phyloP scores from a whole-genome alignment of 169 alveolate genomes.

The Cryptosporidium xiaoi region DNA sequence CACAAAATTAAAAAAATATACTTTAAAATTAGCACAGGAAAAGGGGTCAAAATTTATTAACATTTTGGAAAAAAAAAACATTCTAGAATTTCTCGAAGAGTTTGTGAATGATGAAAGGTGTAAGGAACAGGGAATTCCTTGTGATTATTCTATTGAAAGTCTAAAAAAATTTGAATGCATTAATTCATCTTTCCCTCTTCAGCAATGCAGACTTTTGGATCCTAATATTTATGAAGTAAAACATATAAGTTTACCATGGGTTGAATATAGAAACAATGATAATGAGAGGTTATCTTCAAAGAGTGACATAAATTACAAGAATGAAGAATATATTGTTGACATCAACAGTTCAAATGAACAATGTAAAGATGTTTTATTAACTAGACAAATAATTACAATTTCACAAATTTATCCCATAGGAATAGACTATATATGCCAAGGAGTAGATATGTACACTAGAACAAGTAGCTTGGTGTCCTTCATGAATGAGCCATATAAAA shows the following conservation, averaged over 20 bases:
- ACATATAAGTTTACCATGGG: constrained; percentile 43
- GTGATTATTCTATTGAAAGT: constrained; percentile 27
- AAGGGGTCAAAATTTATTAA: constrained; percentile 41
- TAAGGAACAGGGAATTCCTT: constrained; percentile 35
- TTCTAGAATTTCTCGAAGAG: constrained; percentile 54
- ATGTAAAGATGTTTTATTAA: background rate
- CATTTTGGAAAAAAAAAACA: constrained; percentile 60
- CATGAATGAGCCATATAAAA: constrained; percentile 58
- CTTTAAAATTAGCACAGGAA: constrained; percentile 66
- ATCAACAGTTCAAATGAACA: background rate
- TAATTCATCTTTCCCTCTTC: constrained; percentile 32
- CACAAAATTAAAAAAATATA: constrained; percentile 34
- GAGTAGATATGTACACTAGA: constrained; percentile 62
- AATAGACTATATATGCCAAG: constrained; percentile 58
- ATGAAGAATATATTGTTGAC: background rate
- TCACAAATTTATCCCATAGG: constrained; percentile 65
- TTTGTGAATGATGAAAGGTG: background rate
- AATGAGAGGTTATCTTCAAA: background rate
- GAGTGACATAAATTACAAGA: background rate
- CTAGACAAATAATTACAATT: constrained; percentile 29
- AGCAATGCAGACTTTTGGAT: constrained; percentile 59
- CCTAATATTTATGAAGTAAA: background rate
- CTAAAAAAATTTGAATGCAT: constrained; percentile 48
- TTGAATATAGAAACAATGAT: constrained; percentile 7
- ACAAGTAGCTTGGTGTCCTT: constrained; percentile 26